Evolutionary conservation across 345 rosid genomes (phyloP).

Genomic region (Pugionium dolabratum): DNA sequence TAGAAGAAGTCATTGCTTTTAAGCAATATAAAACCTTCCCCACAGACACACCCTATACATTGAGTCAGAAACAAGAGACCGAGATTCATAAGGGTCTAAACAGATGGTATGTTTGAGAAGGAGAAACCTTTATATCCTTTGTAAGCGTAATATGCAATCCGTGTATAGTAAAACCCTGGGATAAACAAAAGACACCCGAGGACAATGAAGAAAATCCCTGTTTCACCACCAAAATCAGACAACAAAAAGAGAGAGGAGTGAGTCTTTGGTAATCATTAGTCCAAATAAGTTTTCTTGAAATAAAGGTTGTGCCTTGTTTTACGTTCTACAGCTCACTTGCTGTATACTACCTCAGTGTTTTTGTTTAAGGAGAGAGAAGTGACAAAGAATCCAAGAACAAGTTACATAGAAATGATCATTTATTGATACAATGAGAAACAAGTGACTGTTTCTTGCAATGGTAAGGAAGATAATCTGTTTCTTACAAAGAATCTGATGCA

Average conservation of each 20-base stretch:
- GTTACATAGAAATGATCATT: slow-evolving; percentile 11
- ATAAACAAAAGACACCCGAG: slow-evolving; percentile 79
- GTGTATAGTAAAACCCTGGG: slow-evolving; percentile 93
- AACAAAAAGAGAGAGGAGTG: background rate
- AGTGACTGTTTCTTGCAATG: background rate
- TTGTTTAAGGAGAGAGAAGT: background rate
- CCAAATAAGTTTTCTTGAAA: background rate
- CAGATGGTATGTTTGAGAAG: slow-evolving; percentile 88
- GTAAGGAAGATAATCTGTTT: background rate
- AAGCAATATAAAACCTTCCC: background rate
- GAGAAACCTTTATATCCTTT: slow-evolving; percentile 98
- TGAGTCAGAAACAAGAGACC: slow-evolving; percentile 15
- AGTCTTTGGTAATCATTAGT: slow-evolving; percentile 19
- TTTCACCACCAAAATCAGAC: slow-evolving; percentile 30
- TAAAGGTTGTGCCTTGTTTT: slow-evolving; percentile 7
- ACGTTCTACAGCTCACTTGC: slow-evolving; percentile 9
- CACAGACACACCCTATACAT: slow-evolving; percentile 31
- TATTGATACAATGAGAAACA: background rate
- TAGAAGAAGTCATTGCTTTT: slow-evolving; percentile 5
- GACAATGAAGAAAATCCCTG: slow-evolving; percentile 88
- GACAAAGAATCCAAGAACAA: slow-evolving; percentile 3
- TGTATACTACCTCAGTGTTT: background rate
- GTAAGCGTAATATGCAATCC: slow-evolving; percentile 94
- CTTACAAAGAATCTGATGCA: slow-evolving; percentile 20
- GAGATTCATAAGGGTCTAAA: slow-evolving; percentile 35